A percentile compares a stretch with the other conserved stretches of the same genome.
phyloP scores from a whole-genome alignment of 441 rosid species.

The Populus hybrid region DNA sequence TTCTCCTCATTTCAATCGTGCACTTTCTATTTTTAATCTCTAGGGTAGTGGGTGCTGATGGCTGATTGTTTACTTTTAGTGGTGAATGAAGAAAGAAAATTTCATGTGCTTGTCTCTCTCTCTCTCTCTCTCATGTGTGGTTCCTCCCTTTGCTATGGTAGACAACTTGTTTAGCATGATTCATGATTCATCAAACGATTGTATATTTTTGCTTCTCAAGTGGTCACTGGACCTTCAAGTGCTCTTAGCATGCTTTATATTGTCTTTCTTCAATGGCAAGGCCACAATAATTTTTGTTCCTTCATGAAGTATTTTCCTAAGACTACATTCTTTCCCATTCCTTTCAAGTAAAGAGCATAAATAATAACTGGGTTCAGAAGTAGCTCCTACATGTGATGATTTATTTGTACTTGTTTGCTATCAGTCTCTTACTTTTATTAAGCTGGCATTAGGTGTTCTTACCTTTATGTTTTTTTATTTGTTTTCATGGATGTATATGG shows the following conservation, averaged over 20 bases:
- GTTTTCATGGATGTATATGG: neutral
- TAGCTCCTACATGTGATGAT: neutral
- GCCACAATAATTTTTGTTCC: neutral
- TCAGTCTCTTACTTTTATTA: neutral
- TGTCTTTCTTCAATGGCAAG: neutral
- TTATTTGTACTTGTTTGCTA: neutral
- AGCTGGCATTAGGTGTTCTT: neutral
- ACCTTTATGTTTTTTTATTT: neutral
- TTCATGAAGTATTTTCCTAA: neutral
- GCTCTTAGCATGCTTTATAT: neutral
- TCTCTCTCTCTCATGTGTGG: too few species aligned
- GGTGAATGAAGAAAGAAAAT: neutral
- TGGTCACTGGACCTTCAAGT: neutral
- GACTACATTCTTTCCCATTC: neutral
- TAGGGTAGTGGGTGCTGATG: neutral
- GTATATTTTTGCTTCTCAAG: neutral
- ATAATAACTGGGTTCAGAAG: neutral
- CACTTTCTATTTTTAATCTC: neutral
- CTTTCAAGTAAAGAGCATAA: neutral
- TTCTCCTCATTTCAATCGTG: neutral
- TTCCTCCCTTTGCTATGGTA: neutral
- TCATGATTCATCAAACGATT: neutral
- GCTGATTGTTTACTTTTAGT: neutral
- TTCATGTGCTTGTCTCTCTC: too few species aligned
- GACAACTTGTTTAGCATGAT: neutral